Conservation (phyloP, 805 yeast species). For the Candida mattraensis region DNA sequence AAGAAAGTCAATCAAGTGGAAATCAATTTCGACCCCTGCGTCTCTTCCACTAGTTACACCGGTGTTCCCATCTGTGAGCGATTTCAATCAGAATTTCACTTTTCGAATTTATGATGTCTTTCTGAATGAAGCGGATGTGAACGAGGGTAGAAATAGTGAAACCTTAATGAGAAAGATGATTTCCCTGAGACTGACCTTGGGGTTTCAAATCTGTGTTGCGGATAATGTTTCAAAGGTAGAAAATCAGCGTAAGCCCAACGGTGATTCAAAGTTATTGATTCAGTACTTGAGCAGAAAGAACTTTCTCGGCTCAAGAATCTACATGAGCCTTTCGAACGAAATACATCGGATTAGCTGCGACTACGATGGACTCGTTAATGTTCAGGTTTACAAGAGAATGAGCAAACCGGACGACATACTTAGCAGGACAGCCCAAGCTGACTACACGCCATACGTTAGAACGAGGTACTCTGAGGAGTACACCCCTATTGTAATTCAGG, state of each 20-base stretch:
- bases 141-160: slow-evolving; percentile 49
- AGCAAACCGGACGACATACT: slow-evolving; percentile 30
- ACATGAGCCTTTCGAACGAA: slow-evolving; percentile 75
- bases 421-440: slow-evolving; percentile 21
- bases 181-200: slow-evolving; percentile 74
- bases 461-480: slow-evolving; percentile 77
- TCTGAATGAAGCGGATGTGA: slow-evolving; percentile 56
- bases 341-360: slow-evolving; percentile 82
- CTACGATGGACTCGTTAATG: slow-evolving; percentile 68
- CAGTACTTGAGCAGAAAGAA: slow-evolving; percentile 52
- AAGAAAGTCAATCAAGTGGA: slow-evolving; percentile 81
- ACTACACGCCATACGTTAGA: slow-evolving; percentile 59
- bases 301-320: slow-evolving; percentile 61
- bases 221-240: slow-evolving; percentile 66
- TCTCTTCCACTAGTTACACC: slow-evolving; percentile 82
- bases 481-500: slow-evolving; percentile 54
- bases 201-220: slow-evolving; percentile 89
- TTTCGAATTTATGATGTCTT: slow-evolving; percentile 82
- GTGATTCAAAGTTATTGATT: slow-evolving; percentile 50
- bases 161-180: slow-evolving; percentile 85
- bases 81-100: slow-evolving; percentile 70
- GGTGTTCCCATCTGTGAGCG: slow-evolving; percentile 68
- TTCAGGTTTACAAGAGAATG: slow-evolving; percentile 64
- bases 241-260: slow-evolving; percentile 52
- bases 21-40: slow-evolving; percentile 90